Evolutionary conservation across 768 basidiomycete genomes (phyloP).

Genomic region (Rhizopogon rudus): DNA sequence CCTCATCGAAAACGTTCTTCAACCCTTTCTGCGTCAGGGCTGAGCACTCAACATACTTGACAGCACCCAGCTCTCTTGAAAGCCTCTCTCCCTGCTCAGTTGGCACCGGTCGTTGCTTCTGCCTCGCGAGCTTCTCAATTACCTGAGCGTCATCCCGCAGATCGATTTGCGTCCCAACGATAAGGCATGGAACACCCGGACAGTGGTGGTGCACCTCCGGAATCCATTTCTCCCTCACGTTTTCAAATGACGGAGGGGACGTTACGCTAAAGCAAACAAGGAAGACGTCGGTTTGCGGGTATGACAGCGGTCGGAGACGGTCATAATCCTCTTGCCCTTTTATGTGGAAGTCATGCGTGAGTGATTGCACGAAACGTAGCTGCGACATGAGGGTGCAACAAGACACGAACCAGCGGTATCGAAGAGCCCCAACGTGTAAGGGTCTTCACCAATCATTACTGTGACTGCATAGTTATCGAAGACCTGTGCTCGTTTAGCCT

Average conservation of each 20-base stretch:
- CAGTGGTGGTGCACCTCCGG: conserved; percentile 99
- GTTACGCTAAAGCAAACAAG: conserved; percentile 99
- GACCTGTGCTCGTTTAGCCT: conserved; percentile 43
- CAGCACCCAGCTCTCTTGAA: conserved; percentile 95
- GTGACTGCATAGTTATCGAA: conserved; percentile 99
- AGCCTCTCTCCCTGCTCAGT: conserved; percentile 89
- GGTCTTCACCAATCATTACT: conserved; percentile 99
- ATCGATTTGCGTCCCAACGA: conserved; percentile 98
- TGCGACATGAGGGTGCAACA: background rate
- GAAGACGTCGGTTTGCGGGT: conserved; percentile 99
- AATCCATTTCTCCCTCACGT: conserved; percentile 99
- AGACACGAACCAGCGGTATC: conserved; percentile 90
- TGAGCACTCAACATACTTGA: conserved; percentile 99
- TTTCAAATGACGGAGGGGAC: conserved; percentile 97
- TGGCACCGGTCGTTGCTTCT: conserved; percentile 93
- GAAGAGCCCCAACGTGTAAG: conserved; percentile 96
- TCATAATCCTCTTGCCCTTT: conserved; percentile 99
- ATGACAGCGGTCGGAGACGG: conserved; percentile 96
- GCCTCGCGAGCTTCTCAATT: conserved; percentile 90
- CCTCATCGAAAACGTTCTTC: conserved; percentile 99
- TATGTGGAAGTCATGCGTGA: conserved; percentile 10
- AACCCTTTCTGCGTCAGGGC: conserved; percentile 98
- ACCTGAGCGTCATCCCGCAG: conserved; percentile 90
- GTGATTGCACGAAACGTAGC: conserved; percentile 5
- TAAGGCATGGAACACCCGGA: conserved; percentile 98